These are phyloP conservation scores for Pelargonium cotyledonis DNA, from an alignment of 441 rosid genomes.

Conservation along the genomic window DNA sequence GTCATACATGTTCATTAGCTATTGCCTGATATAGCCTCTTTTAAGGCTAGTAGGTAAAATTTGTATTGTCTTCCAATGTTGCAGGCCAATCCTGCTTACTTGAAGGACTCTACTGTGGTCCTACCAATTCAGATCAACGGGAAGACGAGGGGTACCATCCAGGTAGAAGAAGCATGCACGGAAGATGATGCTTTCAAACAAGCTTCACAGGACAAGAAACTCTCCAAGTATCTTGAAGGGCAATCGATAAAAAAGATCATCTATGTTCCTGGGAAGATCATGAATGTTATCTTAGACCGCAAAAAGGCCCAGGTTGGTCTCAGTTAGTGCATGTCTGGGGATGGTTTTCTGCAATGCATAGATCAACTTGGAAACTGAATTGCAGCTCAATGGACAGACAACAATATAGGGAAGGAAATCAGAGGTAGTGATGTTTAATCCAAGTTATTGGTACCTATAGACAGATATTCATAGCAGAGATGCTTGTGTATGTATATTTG, in stretches of 20 bases:
- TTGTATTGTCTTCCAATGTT: not conserved
- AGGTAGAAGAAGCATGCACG: constrained; percentile 72
- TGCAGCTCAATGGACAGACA: too few relatives aligned
- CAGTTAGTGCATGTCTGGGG: constrained; percentile 11
- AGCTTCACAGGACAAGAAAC: constrained; percentile 58
- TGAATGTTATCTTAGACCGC: constrained; percentile 65
- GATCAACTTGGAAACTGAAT: too few relatives aligned
- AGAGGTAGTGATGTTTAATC: too few relatives aligned
- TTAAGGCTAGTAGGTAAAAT: too few relatives aligned
- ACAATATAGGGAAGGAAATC: too few relatives aligned
- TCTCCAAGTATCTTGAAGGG: constrained; percentile 56
- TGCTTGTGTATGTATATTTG: too few relatives aligned
- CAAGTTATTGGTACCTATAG: not conserved
- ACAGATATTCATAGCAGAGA: too few relatives aligned
- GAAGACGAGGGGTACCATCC: constrained; percentile 84
- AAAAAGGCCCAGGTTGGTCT: constrained; percentile 46
- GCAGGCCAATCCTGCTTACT: constrained; percentile 64
- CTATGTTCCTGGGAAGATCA: constrained; percentile 80
- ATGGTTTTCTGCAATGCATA: too few relatives aligned
- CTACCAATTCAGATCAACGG: constrained; percentile 96
- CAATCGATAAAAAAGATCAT: constrained; percentile 64
- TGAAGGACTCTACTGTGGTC: constrained; percentile 53
- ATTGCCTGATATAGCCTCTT: not conserved
- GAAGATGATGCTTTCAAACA: constrained; percentile 73
- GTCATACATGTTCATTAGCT: not conserved